A percentile compares a stretch with the other conserved stretches of the same genome.
These are phyloP conservation scores for Posidonia oceanica DNA, from an alignment of 116 monocot genomes.

Conservation along the genomic window DNA sequence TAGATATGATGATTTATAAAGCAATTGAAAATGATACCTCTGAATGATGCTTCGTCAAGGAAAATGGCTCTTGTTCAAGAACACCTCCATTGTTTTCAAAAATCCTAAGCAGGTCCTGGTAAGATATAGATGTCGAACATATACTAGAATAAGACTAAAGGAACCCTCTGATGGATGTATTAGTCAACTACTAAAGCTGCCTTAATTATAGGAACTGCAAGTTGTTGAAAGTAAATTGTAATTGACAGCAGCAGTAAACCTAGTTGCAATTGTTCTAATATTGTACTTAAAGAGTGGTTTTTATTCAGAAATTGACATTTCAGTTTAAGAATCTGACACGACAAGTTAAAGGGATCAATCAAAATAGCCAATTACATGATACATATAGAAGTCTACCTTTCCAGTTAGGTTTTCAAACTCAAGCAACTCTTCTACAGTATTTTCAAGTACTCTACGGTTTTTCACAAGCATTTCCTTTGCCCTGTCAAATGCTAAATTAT, in stretches of 20 bases:
- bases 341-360: no score
- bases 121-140: background rate
- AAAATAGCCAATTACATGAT: no score
- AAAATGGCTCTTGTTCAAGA: constrained; percentile 70
- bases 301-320: no score
- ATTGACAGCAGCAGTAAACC: no score
- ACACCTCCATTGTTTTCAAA: constrained; percentile 42
- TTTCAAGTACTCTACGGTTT: constrained; percentile 54
- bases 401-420: constrained; percentile 66
- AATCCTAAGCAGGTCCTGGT: constrained; percentile 62
- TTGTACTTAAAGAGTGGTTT: no score
- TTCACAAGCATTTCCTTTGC: constrained; percentile 68
- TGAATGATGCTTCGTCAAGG: background rate
- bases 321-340: no score
- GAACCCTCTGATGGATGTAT: background rate
- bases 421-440: constrained; percentile 68
- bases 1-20: no score
- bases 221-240: no score
- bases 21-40: background rate
- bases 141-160: background rate
- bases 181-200: no score
- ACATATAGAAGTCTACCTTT: constrained; percentile 26
- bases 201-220: no score
- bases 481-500: constrained; percentile 73
- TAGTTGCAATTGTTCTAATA: no score